phyloP scores from a whole-genome alignment of 1,139 yeast species.

The Hansenula lynferdii region DNA sequence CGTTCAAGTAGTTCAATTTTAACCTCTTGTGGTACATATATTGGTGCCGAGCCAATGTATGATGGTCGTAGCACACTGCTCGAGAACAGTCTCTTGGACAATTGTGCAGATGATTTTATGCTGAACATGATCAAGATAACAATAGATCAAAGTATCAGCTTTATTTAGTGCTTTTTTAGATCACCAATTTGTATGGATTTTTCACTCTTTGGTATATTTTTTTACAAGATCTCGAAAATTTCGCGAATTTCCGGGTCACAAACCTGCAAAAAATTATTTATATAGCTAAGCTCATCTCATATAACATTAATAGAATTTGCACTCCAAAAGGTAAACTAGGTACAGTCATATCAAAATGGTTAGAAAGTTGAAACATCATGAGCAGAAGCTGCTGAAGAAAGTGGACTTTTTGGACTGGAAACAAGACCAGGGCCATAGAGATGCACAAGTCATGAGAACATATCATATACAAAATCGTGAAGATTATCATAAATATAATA shows the following conservation, averaged over 20 bases:
- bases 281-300: slow-evolving; percentile 4
- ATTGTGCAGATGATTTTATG: slow-evolving; percentile 4
- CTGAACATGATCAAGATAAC: slow-evolving; percentile 3
- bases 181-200: too few species aligned
- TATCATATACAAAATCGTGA: slow-evolving; percentile 93
- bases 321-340: too few species aligned
- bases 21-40: slow-evolving; percentile 50
- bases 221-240: too few species aligned
- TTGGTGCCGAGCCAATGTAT: slow-evolving; percentile 59
- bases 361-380: slow-evolving; percentile 89
- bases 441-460: slow-evolving; percentile 90
- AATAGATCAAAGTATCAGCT: too few species aligned
- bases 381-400: slow-evolving; percentile 88
- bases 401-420: slow-evolving; percentile 98
- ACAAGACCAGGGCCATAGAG: slow-evolving; percentile 93
- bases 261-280: too few species aligned
- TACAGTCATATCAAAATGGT: slow-evolving; percentile 60
- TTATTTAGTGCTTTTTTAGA: background rate
- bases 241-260: too few species aligned
- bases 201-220: background rate
- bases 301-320: too few species aligned
- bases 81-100: slow-evolving; percentile 28
- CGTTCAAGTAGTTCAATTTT: slow-evolving; percentile 29
- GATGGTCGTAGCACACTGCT: slow-evolving; percentile 30
- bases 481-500: slow-evolving; percentile 92